These are phyloP conservation scores for Aspergillus vadensis DNA, from an alignment of 2,329 filamentous ascomycete species.

Conservation along the genomic window DNA sequence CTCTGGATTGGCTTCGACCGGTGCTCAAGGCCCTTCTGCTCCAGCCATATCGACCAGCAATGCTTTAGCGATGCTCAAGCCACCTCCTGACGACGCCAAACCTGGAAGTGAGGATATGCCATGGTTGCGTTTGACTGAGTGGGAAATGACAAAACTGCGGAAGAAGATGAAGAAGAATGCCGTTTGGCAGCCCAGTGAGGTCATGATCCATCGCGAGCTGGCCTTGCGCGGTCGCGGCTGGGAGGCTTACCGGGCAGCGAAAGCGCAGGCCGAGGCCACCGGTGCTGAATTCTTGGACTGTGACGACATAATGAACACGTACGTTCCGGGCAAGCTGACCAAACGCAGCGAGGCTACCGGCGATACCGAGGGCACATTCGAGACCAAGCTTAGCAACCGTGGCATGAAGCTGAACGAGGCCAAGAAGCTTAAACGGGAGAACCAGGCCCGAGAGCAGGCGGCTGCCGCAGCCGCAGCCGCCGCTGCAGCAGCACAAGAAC, in stretches of 20 bases:
- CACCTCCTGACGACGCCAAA: conserved; percentile 61
- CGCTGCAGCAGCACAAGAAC: conserved; percentile 24
- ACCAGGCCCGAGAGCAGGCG: conserved; percentile 51
- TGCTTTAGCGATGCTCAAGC: conserved; percentile 59
- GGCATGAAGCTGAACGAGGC: conserved; percentile 64
- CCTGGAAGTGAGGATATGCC: conserved; percentile 63
- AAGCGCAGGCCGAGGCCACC: conserved; percentile 52
- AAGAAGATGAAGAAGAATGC: conserved; percentile 73
- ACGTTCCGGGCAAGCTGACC: conserved; percentile 42
- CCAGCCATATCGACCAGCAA: conserved; percentile 63
- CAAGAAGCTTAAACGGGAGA: conserved; percentile 63
- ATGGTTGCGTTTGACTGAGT: conserved; percentile 67
- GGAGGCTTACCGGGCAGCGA: conserved; percentile 53
- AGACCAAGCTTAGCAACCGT: conserved; percentile 58
- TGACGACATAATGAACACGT: conserved; percentile 44
- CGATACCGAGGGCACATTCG: conserved; percentile 43
- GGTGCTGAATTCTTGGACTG: conserved; percentile 63
- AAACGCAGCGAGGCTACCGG: conserved; percentile 45
- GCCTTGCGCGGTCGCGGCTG: conserved; percentile 58
- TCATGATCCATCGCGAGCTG: conserved; percentile 68
- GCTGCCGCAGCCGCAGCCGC: conserved; percentile 27
- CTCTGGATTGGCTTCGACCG: conserved; percentile 10
- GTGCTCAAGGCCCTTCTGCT: conserved; percentile 2
- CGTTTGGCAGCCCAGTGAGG: conserved; percentile 67
- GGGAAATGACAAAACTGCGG: conserved; percentile 66